Base-by-base conservation (phyloP, 1,284 basidiomycete genomes). In the Laetiporus sulphureus region DNA sequence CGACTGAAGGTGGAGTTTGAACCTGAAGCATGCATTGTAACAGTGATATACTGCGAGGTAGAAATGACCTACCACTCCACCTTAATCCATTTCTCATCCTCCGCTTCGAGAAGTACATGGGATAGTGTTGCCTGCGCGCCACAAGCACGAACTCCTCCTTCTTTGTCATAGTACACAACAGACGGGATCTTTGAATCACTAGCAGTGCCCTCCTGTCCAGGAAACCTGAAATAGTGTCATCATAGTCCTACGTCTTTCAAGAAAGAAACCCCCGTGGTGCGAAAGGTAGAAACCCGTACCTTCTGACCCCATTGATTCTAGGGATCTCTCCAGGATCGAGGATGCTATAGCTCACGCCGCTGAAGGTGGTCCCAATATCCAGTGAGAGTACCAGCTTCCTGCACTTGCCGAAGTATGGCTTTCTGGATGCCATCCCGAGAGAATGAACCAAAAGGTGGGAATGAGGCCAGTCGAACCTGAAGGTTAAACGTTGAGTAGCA, bases 161-260 rank as follows among this genome's bases (percentile, higher is more conserved):
- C 45, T n/a, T 52, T 49, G 45, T 71, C 69, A 50, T 79, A 79
- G 49, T 68, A 77, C 12, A 79, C 54, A 21, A 77, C 60, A 0
- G 74, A 71, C 4, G 76, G 77, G 24, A 79, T 74, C 54, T 78
- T 79, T 5, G 66, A 69, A 38, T 74, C 60, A 2, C 67, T 62
- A 4, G 60, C 60, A 4, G 58, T 57, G 41, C 65, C 56, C 32
- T 66, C 62, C 43, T 71, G 67, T 0, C 63, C 66, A 10, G 68
- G 67, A 41, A 63, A 69, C 36, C 72, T 72, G 38, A 44, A 22
- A 52, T n/a, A n/a, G n/a, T n/a, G n/a, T n/a, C n/a, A n/a, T n/a
- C n/a, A n/a, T n/a, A n/a, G n/a, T n/a, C n/a, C n/a, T n/a, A n/a
- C n/a, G n/a, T n/a, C n/a, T n/a, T n/a, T n/a, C n/a, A n/a, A n/a